phyloP scores from a whole-genome alignment of 257 asterid genomes.

The Ophiorrhiza pumila region DNA sequence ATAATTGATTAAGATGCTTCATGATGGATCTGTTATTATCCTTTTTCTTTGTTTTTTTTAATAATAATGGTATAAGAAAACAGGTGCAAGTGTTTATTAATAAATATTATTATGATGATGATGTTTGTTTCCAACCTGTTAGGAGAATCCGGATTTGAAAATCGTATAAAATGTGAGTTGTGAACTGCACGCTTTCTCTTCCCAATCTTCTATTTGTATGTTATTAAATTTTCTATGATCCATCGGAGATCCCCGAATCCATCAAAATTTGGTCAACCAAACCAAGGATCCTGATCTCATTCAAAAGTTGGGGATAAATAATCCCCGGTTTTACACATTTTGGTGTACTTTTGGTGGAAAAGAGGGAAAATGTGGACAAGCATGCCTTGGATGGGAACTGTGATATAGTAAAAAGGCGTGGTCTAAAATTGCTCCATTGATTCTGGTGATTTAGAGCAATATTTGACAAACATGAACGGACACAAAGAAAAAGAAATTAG shows the following conservation, averaged over 20 bases:
- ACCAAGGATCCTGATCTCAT: background rate
- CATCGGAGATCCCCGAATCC: conserved; percentile 5
- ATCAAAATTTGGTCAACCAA: background rate
- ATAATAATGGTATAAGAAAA: background rate
- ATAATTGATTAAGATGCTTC: background rate
- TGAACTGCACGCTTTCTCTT: background rate
- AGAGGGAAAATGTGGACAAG: background rate
- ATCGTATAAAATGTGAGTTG: background rate
- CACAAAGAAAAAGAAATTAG: background rate
- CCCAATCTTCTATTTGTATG: background rate
- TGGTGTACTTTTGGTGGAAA: background rate
- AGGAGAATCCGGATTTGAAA: background rate
- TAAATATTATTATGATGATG: background rate
- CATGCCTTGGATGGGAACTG: too few species aligned
- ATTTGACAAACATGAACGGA: background rate
- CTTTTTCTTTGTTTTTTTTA: background rate
- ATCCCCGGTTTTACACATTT: background rate
- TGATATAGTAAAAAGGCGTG: background rate
- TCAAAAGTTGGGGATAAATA: background rate
- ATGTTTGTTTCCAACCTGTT: background rate
- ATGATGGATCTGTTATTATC: background rate
- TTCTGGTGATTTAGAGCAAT: background rate
- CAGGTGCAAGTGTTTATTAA: background rate
- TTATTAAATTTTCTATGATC: background rate
- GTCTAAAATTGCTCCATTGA: background rate